Conservation (phyloP, 2,329 filamentous ascomycete genomes). For the Orbilia quercus region DNA sequence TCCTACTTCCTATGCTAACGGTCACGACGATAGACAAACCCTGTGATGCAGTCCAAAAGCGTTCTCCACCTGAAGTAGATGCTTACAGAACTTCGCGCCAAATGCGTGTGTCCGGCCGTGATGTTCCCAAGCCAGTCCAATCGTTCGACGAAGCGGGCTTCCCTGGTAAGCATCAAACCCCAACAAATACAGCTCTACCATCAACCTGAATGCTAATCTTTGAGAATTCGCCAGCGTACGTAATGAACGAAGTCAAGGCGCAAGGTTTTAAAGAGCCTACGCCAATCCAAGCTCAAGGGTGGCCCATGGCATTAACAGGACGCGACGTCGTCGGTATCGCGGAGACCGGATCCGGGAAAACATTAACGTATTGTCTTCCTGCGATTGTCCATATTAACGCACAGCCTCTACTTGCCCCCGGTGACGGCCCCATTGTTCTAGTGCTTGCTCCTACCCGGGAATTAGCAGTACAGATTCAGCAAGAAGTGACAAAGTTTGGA, state of each 20-base stretch:
- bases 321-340: conserved; percentile 99
- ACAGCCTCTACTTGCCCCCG: conserved; percentile 92
- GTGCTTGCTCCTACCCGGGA: conserved; percentile 97
- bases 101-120: conserved; percentile 81
- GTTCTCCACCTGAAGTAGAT: conserved; percentile 82
- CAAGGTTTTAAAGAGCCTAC: conserved; percentile 95
- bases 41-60: conserved; percentile 70
- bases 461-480: conserved; percentile 96
- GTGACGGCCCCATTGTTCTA: conserved; percentile 95
- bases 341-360: conserved; percentile 99
- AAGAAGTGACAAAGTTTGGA: conserved; percentile 98
- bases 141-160: conserved; percentile 98
- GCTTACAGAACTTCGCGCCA: conserved; percentile 86
- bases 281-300: conserved; percentile 96
- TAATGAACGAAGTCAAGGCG: conserved; percentile 98
- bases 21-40: conserved; percentile 43
- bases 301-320: conserved; percentile 98
- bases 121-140: conserved; percentile 93
- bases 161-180: conserved; percentile 67
- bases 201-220: conserved; percentile 18
- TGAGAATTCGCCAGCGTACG: conserved; percentile 73
- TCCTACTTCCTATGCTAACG: not conserved
- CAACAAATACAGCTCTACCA: not conserved
- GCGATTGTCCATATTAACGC: conserved; percentile 99
- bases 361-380: conserved; percentile 95